Base-by-base conservation (phyloP, 1,284 basidiomycete species). In the Golubevia sp. region DNA sequence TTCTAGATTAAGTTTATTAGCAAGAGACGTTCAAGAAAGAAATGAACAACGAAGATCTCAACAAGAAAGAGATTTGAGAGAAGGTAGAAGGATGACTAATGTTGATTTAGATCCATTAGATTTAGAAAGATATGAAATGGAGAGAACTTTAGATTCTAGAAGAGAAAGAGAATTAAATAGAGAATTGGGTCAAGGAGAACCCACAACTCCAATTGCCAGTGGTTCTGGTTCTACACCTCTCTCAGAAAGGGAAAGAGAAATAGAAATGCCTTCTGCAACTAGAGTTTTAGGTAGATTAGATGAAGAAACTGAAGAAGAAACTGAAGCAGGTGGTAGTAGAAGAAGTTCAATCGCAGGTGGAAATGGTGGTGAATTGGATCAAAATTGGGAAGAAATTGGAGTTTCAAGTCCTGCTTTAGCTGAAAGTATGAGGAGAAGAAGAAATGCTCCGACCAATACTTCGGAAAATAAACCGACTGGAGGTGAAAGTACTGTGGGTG, bases 251-350 rank as follows among this genome's bases (percentile, higher is more conserved):
- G 30, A 34, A 5, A 34, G 30, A 34, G 30, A 34, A 34, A 34
- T 34, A 5, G 30, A 34, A 34, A 34, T 34, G 30, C 30, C 30
- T 34, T 34, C 30, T 5, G 30, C 30, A 5, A 34, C 30, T 34
- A 34, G 76, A 21, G 72, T 76, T 18, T 55, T 78, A 38, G 74
- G 72, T 21, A 54, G 76, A 52, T 58, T 78, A 20, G 76, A 78
- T 49, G 76, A 78, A 52, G 76, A 78, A 63, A 78, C 76, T 11
- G 76, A 78, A 55, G 76, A 78, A 38, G 76, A 78, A 49, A 78
- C 76, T 7, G 76, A 78, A 52, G 4, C 50, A 4, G 21, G 50
- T 23, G 11, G 21, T 49, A 49, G 25, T 48, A 49, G 34, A 57
- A 44, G 26, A 50, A 34, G 30, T 34, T 34, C 30, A 34, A 34